These are phyloP conservation scores for Anthracocystis panici-leucophaei DNA, from an alignment of 1,284 basidiomycete genomes.

Conservation along the genomic window DNA sequence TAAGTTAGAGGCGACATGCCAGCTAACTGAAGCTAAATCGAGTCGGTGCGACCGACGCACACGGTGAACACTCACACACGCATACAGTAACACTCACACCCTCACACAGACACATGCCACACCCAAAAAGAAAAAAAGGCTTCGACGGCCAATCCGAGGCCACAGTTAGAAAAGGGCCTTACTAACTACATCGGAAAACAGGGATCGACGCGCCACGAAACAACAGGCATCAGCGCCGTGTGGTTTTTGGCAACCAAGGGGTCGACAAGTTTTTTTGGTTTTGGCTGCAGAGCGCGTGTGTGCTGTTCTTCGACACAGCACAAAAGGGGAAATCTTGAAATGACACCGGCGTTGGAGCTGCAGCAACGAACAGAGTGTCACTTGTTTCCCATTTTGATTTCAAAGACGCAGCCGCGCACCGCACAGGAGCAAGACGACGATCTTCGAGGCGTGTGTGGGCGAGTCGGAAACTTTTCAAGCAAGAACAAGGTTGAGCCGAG, in stretches of 20 bases:
- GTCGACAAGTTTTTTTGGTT: background rate
- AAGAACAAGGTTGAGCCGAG: slow-evolving; percentile 1
- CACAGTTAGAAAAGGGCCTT: background rate
- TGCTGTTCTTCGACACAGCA: background rate
- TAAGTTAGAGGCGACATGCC: background rate
- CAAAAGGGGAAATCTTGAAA: too few relatives aligned
- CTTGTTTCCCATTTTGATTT: background rate
- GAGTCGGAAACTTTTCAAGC: background rate
- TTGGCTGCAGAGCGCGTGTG: slow-evolving; percentile 4
- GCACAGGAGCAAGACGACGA: background rate
- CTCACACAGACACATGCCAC: slow-evolving; percentile 4
- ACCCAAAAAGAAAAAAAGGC: background rate
- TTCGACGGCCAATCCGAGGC: slow-evolving; percentile 9
- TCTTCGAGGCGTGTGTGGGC: background rate
- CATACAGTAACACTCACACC: background rate
- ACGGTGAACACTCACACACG: background rate
- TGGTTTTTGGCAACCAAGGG: background rate
- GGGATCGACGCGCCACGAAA: slow-evolving; percentile 2
- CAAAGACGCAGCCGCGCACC: background rate
- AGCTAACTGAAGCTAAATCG: background rate
- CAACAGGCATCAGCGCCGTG: slow-evolving; percentile 6
- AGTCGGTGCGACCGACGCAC: background rate
- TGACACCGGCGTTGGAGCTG: background rate
- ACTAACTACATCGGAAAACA: background rate
- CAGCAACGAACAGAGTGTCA: slow-evolving; percentile 3